These are phyloP conservation scores for Phlebiopsis flavidoalba DNA, from an alignment of 768 basidiomycete genomes.

Conservation along the genomic window DNA sequence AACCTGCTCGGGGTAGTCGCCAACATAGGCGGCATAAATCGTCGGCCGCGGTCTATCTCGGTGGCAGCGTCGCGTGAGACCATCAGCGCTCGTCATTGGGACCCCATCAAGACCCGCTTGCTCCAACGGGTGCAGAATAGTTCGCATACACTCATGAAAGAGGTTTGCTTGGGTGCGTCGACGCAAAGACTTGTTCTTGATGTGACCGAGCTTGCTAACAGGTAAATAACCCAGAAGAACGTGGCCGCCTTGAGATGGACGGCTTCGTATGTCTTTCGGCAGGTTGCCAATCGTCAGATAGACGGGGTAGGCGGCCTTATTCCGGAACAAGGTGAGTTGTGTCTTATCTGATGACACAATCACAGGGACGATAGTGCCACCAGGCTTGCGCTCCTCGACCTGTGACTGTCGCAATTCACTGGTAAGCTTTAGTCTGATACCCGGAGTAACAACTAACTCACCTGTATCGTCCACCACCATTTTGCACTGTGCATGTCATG, in stretches of 20 bases:
- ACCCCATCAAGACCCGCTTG: constrained; percentile 19
- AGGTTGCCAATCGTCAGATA: constrained; percentile 30
- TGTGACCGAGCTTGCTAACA: constrained; percentile 24
- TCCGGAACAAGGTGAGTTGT: constrained; percentile 17
- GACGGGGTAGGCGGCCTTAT: constrained; percentile 28
- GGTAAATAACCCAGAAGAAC: constrained; percentile 28
- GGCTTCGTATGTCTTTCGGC: constrained; percentile 14
- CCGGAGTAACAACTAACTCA: constrained; percentile 1
- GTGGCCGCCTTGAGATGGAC: constrained; percentile 13
- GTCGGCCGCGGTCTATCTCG: too few species aligned
- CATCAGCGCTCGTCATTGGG: constrained; percentile 19
- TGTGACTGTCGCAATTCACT: not conserved
- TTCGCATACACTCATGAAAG: constrained; percentile 20
- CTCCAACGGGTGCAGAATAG: constrained; percentile 16
- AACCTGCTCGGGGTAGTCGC: constrained; percentile 26
- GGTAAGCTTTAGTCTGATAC: not conserved
- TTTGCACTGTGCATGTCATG: constrained; percentile 14
- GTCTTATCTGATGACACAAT: too few species aligned
- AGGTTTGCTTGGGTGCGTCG: constrained; percentile 11
- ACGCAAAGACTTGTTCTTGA: constrained; percentile 4
- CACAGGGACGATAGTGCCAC: constrained; percentile 22
- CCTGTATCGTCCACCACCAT: constrained; percentile 25
- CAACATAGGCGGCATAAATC: constrained; percentile 18
- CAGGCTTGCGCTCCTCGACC: constrained; percentile 10
- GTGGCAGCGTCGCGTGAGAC: too few species aligned